A percentile compares a stretch with the other conserved stretches of the same genome.
Conservation (phyloP, 176 grass and related monocot genomes). For the Bromus sterilis region DNA sequence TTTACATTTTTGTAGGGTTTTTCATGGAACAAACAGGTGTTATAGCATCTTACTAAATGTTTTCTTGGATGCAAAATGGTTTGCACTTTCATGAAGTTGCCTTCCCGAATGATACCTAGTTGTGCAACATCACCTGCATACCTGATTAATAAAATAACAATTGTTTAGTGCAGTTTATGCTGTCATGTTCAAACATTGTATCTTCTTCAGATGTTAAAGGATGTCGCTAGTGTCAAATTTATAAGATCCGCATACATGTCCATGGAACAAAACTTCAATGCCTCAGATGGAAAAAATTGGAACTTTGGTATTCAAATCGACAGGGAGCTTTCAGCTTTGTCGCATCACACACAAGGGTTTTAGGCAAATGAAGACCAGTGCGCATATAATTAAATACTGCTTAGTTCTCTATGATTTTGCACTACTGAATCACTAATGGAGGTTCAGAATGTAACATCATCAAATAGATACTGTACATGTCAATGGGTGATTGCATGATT, state of each 20-base stretch:
- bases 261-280: not conserved
- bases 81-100: slow-evolving; percentile 65
- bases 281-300: not conserved
- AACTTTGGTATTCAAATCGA: not conserved
- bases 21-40: not conserved
- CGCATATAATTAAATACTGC: not conserved
- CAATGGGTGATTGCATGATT: not conserved
- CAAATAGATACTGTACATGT: not conserved
- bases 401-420: not conserved
- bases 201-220: not conserved
- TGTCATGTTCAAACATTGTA: not conserved
- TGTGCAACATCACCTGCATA: slow-evolving; percentile 89
- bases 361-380: not conserved
- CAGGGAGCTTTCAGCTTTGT: not conserved
- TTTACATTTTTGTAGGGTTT: slow-evolving; percentile 8
- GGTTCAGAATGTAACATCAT: not conserved
- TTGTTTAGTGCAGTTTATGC: not conserved
- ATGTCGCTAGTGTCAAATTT: not conserved
- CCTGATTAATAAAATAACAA: slow-evolving; percentile 39
- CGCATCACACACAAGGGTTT: not conserved
- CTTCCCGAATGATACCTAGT: slow-evolving; percentile 82
- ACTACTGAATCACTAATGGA: not conserved
- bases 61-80: slow-evolving; percentile 71
- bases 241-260: slow-evolving; percentile 7
- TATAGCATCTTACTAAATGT: slow-evolving; percentile 56